Percentiles rank a stretch among this genome's conserved stretches.
Evolutionary conservation across 164 flowering plant genomes (phyloP).

Genomic region (Piper betle): DNA sequence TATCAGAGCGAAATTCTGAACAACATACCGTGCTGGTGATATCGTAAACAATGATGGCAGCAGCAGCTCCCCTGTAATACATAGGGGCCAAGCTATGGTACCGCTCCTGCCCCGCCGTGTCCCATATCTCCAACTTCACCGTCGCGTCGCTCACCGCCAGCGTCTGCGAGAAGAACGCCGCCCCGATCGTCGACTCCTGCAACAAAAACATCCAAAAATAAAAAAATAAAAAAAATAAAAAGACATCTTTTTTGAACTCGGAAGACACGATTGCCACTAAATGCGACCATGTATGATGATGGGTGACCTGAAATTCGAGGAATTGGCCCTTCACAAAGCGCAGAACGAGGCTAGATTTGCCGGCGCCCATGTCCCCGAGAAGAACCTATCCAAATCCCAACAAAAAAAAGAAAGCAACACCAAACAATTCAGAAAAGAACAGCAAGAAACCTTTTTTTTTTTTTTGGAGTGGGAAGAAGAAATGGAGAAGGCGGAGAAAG

Average conservation of each 20-base stretch:
- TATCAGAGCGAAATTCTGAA: not conserved
- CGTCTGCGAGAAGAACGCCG: conserved; percentile 61
- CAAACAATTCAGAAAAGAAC: not conserved
- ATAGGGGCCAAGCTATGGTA: conserved; percentile 73
- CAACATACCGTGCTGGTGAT: conserved; percentile 33
- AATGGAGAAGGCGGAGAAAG: too few species aligned
- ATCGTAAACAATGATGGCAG: conserved; percentile 60
- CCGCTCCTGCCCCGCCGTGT: conserved; percentile 74
- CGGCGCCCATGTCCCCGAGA: conserved; percentile 67
- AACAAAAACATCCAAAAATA: not conserved
- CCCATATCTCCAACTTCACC: conserved; percentile 72
- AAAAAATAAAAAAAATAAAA: not conserved
- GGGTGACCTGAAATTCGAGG: conserved; percentile 49
- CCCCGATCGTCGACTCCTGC: conserved; percentile 70
- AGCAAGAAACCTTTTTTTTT: too few species aligned
- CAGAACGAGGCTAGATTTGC: conserved; percentile 61
- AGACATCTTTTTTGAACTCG: too few species aligned
- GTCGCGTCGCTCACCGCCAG: conserved; percentile 48
- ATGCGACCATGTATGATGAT: too few species aligned
- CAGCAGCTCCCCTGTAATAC: conserved; percentile 72
- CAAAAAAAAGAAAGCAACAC: too few species aligned
- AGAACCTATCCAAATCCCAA: too few species aligned
- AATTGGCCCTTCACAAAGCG: conserved; percentile 71
- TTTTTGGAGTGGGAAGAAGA: too few species aligned
- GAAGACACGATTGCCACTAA: too few species aligned